Evolutionary conservation across 371 early-diverging fungal species (phyloP).

Genomic region (Mortierella sp.): DNA sequence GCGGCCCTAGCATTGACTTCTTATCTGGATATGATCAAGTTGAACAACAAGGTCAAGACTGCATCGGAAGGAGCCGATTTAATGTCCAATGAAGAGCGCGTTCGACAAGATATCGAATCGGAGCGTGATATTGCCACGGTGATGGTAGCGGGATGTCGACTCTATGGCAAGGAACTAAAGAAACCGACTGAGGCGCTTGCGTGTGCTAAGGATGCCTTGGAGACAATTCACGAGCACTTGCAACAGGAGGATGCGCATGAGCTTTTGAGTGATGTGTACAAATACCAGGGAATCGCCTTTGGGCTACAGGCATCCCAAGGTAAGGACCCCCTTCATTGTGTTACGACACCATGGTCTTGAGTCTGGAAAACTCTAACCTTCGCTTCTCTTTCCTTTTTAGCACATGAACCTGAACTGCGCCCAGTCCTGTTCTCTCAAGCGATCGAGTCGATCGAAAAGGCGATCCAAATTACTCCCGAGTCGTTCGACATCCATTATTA

Average conservation of each 20-base stretch:
- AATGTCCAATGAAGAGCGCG: constrained; percentile 31
- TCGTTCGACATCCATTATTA: constrained; percentile 77
- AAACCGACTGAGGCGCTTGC: constrained; percentile 59
- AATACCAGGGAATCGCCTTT: constrained; percentile 70
- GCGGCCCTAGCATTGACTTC: constrained; percentile 73
- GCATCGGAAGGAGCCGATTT: constrained; percentile 9
- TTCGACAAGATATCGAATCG: constrained; percentile 43
- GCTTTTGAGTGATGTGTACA: constrained; percentile 57
- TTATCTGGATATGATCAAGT: constrained; percentile 67
- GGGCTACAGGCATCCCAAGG: constrained; percentile 72
- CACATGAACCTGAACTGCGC: constrained; percentile 74
- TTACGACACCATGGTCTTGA: background rate
- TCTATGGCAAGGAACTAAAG: constrained; percentile 61
- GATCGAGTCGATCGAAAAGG: constrained; percentile 64
- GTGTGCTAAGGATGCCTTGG: constrained; percentile 58
- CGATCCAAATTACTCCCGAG: constrained; percentile 60
- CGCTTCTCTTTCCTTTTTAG: constrained; percentile 37
- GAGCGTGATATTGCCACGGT: constrained; percentile 55
- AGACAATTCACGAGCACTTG: constrained; percentile 41
- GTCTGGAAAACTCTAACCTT: constrained; percentile 10
- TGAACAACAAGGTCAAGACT: constrained; percentile 34
- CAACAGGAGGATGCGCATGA: constrained; percentile 35
- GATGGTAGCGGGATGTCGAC: constrained; percentile 57
- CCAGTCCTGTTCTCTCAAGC: constrained; percentile 74
- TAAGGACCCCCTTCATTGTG: constrained; percentile 35